Evolutionary conservation across 2,329 filamentous ascomycete species (phyloP).

Genomic region (Pseudogymnoascus sp.): DNA sequence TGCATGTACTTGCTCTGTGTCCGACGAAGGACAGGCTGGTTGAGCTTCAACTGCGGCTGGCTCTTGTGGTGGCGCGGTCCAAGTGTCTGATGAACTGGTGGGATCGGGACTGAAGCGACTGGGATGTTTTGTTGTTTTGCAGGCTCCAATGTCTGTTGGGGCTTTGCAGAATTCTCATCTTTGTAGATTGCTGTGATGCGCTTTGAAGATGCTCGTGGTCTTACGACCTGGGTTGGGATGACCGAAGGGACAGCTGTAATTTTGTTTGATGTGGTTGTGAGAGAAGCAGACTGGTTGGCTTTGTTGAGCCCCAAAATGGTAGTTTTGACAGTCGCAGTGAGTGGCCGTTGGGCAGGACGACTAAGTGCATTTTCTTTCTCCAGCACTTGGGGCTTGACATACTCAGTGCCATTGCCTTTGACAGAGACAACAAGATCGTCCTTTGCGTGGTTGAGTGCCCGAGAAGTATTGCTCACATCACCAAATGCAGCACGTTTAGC

Average conservation of each 20-base stretch:
- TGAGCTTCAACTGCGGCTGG: slow-evolving; percentile 24
- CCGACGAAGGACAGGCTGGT: slow-evolving; percentile 19
- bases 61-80: slow-evolving; percentile 26
- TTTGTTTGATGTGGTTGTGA: slow-evolving; percentile 9
- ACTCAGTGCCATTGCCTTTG: slow-evolving; percentile 32
- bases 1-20: slow-evolving; percentile 22
- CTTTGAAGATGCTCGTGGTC: slow-evolving; percentile 37
- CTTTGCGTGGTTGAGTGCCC: slow-evolving; percentile 35
- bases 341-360: slow-evolving; percentile 56
- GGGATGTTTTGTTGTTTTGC: slow-evolving; percentile 20
- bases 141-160: slow-evolving; percentile 3
- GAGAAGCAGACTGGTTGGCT: neutral
- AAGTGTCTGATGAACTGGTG: slow-evolving; percentile 24
- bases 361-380: slow-evolving; percentile 40
- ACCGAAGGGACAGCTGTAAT: slow-evolving; percentile 13
- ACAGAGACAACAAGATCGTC: slow-evolving; percentile 49
- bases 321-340: slow-evolving; percentile 25
- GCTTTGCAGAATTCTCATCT: slow-evolving; percentile 36
- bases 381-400: slow-evolving; percentile 23
- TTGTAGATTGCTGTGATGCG: slow-evolving; percentile 48
- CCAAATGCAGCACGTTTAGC: slow-evolving; percentile 74
- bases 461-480: slow-evolving; percentile 67
- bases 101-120: slow-evolving; percentile 22
- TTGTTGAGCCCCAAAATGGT: slow-evolving; percentile 10
- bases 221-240: slow-evolving; percentile 17